Evolutionary conservation across 2,329 filamentous ascomycete species (phyloP).

Genomic region (Thielaviopsis musarum): DNA sequence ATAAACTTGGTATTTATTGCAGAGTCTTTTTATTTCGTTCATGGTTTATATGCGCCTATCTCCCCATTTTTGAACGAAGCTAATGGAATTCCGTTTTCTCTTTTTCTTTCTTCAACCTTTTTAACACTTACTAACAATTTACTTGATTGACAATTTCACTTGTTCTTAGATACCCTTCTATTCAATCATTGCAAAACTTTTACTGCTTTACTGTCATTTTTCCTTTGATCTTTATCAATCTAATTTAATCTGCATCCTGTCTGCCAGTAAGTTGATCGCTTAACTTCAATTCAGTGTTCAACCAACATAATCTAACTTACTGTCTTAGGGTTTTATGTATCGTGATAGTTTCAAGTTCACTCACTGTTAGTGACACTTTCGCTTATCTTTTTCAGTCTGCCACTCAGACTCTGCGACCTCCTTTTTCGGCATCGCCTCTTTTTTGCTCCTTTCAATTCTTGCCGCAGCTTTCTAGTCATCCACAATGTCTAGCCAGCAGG

Average conservation of each 20-base stretch:
- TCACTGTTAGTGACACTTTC: neutral
- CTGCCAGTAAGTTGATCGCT: neutral
- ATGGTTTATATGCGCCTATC: neutral
- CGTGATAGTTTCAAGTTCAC: neutral
- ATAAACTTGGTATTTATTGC: neutral
- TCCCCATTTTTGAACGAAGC: neutral
- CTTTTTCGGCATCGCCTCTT: neutral
- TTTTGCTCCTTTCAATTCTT: neutral
- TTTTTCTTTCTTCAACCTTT: conserved; percentile 13
- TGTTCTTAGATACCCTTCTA: neutral
- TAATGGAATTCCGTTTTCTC: conserved; percentile 19
- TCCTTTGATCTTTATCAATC: neutral
- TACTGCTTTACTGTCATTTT: neutral
- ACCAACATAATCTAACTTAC: neutral
- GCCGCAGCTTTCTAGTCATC: neutral
- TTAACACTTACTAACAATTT: neutral
- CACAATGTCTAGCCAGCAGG: conserved; percentile 1
- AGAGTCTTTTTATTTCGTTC: neutral
- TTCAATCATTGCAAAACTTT: neutral
- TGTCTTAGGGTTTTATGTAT: neutral
- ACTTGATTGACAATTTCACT: neutral
- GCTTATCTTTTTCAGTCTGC: neutral
- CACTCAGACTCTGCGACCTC: neutral
- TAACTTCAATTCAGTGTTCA: neutral
- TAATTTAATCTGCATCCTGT: neutral